Evolutionary conservation across 768 basidiomycete species (phyloP).

Genomic region (Hysterangium stoloniferum): DNA sequence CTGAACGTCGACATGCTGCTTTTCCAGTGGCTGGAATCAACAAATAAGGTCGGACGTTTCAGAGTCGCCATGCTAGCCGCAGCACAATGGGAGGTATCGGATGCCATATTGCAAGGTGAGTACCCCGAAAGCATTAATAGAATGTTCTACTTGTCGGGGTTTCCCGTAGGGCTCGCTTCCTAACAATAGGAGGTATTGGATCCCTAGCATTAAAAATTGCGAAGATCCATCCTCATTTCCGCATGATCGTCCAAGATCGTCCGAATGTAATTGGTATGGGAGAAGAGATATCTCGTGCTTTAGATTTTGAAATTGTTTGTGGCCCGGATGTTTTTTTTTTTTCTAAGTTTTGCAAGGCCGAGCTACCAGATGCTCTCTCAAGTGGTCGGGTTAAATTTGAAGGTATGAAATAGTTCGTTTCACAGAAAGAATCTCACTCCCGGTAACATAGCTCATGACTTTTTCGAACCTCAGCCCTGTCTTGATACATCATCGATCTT

Average conservation of each 20-base stretch:
- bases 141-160: slow-evolving; percentile 28
- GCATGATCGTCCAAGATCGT: slow-evolving; percentile 26
- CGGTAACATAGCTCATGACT: slow-evolving; percentile 18
- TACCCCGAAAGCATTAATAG: background rate
- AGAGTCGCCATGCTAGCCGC: slow-evolving; percentile 17
- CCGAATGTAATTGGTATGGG: slow-evolving; percentile 19
- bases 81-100: slow-evolving; percentile 13
- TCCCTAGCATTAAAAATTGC: slow-evolving; percentile 19
- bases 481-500: slow-evolving; percentile 21
- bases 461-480: slow-evolving; percentile 22
- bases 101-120: slow-evolving; percentile 17
- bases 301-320: too few relatives aligned
- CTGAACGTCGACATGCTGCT: background rate
- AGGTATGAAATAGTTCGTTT: slow-evolving; percentile 13
- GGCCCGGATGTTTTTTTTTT: too few relatives aligned
- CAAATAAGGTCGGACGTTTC: slow-evolving; percentile 14
- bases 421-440: too few relatives aligned
- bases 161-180: too few relatives aligned
- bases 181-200: slow-evolving; percentile 27
- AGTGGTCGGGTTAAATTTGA: slow-evolving; percentile 19
- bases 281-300: too few relatives aligned
- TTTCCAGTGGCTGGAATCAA: slow-evolving; percentile 7
- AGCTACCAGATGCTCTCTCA: slow-evolving; percentile 18
- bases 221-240: slow-evolving; percentile 17
- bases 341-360: slow-evolving; percentile 19